Percentiles rank a stretch among this genome's conserved stretches.
These are phyloP conservation scores for Phytophthora podocarpi DNA, from an alignment of 352 stramenopile genomes.

Conservation along the genomic window DNA sequence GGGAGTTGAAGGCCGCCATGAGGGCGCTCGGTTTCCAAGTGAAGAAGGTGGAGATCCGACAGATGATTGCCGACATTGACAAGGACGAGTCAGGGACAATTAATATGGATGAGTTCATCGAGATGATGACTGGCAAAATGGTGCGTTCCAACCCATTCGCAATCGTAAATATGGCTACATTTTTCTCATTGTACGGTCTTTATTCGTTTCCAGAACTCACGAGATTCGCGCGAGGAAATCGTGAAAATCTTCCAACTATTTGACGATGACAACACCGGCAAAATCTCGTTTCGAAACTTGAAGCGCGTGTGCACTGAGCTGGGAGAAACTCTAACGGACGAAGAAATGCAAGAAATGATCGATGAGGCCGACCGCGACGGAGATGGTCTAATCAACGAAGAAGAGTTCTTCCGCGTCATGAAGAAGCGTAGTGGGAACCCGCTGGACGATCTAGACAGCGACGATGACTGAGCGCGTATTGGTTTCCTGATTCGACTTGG, in stretches of 20 bases:
- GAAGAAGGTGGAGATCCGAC: slow-evolving; percentile 92
- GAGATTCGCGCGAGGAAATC: slow-evolving; percentile 92
- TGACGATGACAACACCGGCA: slow-evolving; percentile 94
- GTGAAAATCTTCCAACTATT: slow-evolving; percentile 96
- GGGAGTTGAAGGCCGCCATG: slow-evolving; percentile 95
- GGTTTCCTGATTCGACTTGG: neutral
- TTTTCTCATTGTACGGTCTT: neutral
- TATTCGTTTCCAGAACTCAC: slow-evolving; percentile 50
- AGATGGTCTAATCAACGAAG: slow-evolving; percentile 94
- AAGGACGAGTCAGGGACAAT: slow-evolving; percentile 91
- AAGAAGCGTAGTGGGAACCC: slow-evolving; percentile 94
- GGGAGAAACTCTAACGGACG: slow-evolving; percentile 69
- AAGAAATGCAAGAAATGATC: slow-evolving; percentile 95
- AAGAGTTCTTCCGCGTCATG: slow-evolving; percentile 97
- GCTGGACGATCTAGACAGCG: slow-evolving; percentile 90
- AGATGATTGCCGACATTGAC: slow-evolving; percentile 94
- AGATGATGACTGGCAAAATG: slow-evolving; percentile 96
- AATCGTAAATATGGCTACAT: neutral
- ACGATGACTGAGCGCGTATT: slow-evolving; percentile 73
- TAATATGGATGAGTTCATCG: slow-evolving; percentile 94
- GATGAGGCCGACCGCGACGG: slow-evolving; percentile 94
- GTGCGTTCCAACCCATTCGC: slow-evolving; percentile 24
- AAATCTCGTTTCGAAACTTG: slow-evolving; percentile 95
- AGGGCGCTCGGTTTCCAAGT: slow-evolving; percentile 93
- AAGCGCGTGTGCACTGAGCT: slow-evolving; percentile 92